These are phyloP conservation scores for Moelleriella libera DNA, from an alignment of 2,329 filamentous ascomycete genomes.

Conservation along the genomic window DNA sequence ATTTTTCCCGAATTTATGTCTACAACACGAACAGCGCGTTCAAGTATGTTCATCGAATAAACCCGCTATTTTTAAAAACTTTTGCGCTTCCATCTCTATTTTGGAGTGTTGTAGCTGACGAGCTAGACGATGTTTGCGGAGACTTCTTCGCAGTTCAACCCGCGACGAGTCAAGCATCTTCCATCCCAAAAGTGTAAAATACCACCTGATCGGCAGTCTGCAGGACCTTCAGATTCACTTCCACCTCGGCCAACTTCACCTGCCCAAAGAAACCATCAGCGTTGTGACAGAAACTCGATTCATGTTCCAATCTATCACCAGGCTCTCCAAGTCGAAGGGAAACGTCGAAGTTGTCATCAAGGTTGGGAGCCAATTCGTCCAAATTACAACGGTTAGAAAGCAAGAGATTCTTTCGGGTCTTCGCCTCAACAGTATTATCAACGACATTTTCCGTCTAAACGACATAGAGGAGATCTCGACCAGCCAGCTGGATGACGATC, in stretches of 20 bases:
- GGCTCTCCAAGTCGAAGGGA: slow-evolving; percentile 55
- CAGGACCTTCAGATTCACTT: slow-evolving; percentile 54
- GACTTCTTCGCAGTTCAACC: slow-evolving; percentile 45
- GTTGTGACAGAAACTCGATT: slow-evolving; percentile 52
- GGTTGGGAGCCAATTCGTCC: slow-evolving; percentile 55
- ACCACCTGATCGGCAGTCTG: slow-evolving; percentile 49
- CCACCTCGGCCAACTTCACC: slow-evolving; percentile 48
- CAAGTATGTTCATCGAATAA: slow-evolving; percentile 22
- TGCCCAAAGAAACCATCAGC: slow-evolving; percentile 57
- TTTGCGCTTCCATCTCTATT: too few relatives aligned
- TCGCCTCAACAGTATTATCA: slow-evolving; percentile 48
- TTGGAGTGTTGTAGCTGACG: neutral
- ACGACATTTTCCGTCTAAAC: slow-evolving; percentile 54
- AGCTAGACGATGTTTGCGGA: slow-evolving; percentile 44
- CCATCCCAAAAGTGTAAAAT: slow-evolving; percentile 51
- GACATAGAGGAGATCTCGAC: slow-evolving; percentile 51
- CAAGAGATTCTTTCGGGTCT: slow-evolving; percentile 52
- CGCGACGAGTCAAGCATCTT: slow-evolving; percentile 47
- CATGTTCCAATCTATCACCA: slow-evolving; percentile 50
- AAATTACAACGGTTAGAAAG: slow-evolving; percentile 54
- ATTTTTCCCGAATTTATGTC: slow-evolving; percentile 48
- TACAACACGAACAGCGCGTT: slow-evolving; percentile 65
- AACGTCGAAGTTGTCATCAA: slow-evolving; percentile 57
- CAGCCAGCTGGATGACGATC: slow-evolving; percentile 50
- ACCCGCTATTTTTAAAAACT: neutral